phyloP scores from a whole-genome alignment of 345 rosid species.

The Salix arbutifolia region DNA sequence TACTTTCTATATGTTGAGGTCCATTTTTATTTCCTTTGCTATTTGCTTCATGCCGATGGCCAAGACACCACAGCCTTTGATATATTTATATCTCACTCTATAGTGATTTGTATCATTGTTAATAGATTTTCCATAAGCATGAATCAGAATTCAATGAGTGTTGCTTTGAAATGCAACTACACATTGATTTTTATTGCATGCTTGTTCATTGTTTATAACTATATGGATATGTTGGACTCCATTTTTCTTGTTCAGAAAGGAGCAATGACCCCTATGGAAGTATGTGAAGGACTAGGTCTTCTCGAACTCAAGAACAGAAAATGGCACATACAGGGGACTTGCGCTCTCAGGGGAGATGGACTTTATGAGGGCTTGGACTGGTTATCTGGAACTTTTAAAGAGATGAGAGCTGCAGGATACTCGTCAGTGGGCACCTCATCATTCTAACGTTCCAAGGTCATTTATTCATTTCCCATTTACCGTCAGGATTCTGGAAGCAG shows the following conservation, averaged over 20 bases:
- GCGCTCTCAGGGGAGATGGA: conserved; percentile 93
- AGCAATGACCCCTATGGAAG: conserved; percentile 96
- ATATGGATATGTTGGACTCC: neutral
- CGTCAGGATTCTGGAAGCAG: neutral
- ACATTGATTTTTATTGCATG: neutral
- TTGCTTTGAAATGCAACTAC: neutral
- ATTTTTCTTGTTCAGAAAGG: conserved; percentile 57
- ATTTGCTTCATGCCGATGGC: neutral
- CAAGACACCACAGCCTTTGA: neutral
- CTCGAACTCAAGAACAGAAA: conserved; percentile 88
- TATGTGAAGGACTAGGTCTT: conserved; percentile 85
- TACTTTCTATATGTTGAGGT: neutral
- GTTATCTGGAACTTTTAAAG: conserved; percentile 75
- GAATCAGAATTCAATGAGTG: neutral
- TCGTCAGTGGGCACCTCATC: conserved; percentile 74
- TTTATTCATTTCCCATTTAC: neutral
- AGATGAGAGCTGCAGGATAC: conserved; percentile 88
- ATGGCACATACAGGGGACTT: conserved; percentile 99
- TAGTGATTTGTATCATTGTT: neutral
- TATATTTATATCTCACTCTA: neutral
- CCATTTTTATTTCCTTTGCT: neutral
- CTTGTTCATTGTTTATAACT: neutral
- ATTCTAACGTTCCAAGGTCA: conserved; percentile 47
- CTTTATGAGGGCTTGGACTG: conserved; percentile 98
- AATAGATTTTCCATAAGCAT: neutral